Percentiles rank a stretch among this genome's conserved stretches.
These are phyloP conservation scores for Rhodotorula sp. DNA, from an alignment of 1,284 basidiomycete genomes.

Conservation along the genomic window DNA sequence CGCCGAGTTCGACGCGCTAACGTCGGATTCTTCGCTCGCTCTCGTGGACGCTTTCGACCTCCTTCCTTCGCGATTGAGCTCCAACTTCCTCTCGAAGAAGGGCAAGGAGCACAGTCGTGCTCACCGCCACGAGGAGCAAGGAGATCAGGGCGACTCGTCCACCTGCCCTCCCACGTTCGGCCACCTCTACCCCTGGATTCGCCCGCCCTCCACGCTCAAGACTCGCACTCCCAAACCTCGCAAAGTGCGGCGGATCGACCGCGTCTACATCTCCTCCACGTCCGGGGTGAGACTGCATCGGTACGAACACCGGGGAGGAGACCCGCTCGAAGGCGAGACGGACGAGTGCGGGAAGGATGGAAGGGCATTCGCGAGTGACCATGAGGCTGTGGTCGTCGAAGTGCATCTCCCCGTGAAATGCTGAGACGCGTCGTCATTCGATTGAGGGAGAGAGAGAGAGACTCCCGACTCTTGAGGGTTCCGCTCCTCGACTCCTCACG, in stretches of 20 bases:
- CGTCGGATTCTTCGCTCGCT: not conserved
- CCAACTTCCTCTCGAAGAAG: not conserved
- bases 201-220: not conserved
- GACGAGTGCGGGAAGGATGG: conserved; percentile 16
- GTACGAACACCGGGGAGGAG: conserved; percentile 13
- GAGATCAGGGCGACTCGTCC: not conserved
- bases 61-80: not conserved
- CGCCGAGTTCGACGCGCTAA: conserved; percentile 5
- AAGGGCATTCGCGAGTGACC: conserved; percentile 28
- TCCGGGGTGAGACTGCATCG: not conserved
- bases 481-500: too few species aligned
- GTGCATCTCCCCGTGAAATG: not conserved
- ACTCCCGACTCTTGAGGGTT: too few species aligned
- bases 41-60: conserved; percentile 7
- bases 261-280: conserved; percentile 11
- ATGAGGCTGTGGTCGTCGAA: conserved; percentile 18
- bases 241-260: conserved; percentile 30
- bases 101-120: not conserved
- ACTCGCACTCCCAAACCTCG: conserved; percentile 9
- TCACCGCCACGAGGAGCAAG: not conserved
- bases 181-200: conserved; percentile 25
- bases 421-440: not conserved
- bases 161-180: conserved; percentile 27
- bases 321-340: conserved; percentile 4
- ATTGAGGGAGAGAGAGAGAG: not conserved